Percentiles rank a stretch among this genome's conserved stretches.
phyloP scores from a whole-genome alignment of 2,329 filamentous ascomycete species.

The Penicillium sp. region DNA sequence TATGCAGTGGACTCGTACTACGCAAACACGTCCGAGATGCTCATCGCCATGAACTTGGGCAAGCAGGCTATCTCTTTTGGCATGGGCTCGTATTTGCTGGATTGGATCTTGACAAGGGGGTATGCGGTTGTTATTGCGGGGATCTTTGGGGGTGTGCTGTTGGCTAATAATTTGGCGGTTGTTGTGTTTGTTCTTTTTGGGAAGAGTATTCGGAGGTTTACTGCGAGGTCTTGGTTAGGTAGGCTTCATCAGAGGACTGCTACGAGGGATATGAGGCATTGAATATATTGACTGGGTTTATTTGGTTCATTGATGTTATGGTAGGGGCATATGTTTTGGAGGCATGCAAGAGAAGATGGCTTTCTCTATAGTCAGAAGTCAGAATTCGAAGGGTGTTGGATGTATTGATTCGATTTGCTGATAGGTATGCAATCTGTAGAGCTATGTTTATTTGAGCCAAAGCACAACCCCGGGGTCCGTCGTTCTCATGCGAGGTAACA shows the following conservation, averaged over 20 bases:
- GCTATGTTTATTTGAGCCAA: too few relatives aligned
- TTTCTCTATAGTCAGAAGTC: neutral
- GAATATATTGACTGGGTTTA: neutral
- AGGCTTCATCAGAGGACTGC: constrained; percentile 27
- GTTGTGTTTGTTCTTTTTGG: constrained; percentile 51
- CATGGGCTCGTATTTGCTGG: constrained; percentile 48
- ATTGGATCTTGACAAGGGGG: constrained; percentile 50
- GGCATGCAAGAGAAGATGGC: neutral
- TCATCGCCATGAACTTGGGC: constrained; percentile 57
- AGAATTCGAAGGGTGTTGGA: too few relatives aligned
- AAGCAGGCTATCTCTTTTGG: constrained; percentile 55
- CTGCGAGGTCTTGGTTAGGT: constrained; percentile 48
- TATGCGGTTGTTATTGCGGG: constrained; percentile 52
- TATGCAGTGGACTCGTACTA: constrained; percentile 59
- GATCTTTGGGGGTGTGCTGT: constrained; percentile 48
- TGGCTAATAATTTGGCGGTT: constrained; percentile 49
- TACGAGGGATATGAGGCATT: constrained; percentile 23
- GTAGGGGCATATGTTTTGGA: neutral
- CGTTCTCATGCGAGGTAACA: too few relatives aligned
- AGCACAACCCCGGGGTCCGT: too few relatives aligned
- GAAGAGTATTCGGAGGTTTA: constrained; percentile 48
- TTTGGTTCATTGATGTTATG: neutral
- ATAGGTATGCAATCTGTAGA: too few relatives aligned
- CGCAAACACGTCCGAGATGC: constrained; percentile 58
- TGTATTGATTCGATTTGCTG: too few relatives aligned